These are phyloP conservation scores for Akanthomyces muscarius DNA, from an alignment of 2,329 filamentous ascomycete species.

Conservation along the genomic window DNA sequence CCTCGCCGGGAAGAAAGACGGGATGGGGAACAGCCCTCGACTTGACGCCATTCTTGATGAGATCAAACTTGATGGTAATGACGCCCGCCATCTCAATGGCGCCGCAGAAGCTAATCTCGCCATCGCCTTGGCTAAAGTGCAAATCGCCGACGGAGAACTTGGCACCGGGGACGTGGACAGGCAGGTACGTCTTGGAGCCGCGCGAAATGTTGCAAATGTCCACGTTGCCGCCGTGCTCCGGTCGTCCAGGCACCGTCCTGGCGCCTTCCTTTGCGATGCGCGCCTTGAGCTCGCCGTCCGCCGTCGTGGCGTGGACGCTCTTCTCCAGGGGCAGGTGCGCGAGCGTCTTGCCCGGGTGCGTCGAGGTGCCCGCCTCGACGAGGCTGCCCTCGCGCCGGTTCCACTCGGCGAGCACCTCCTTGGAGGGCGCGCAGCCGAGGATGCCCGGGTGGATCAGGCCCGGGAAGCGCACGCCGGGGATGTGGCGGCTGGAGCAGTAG, in stretches of 20 bases:
- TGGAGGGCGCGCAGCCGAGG: slow-evolving; percentile 79
- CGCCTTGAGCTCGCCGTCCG: slow-evolving; percentile 52
- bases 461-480: slow-evolving; percentile 81
- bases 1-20: slow-evolving; percentile 80
- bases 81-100: slow-evolving; percentile 93
- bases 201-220: slow-evolving; percentile 84
- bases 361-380: slow-evolving; percentile 52
- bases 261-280: slow-evolving; percentile 76
- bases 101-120: slow-evolving; percentile 83
- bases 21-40: slow-evolving; percentile 75
- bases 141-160: slow-evolving; percentile 89
- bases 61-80: slow-evolving; percentile 85
- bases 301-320: slow-evolving; percentile 70
- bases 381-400: slow-evolving; percentile 79
- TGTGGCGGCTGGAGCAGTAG: slow-evolving; percentile 78
- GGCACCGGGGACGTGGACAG: slow-evolving; percentile 79
- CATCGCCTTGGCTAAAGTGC: slow-evolving; percentile 84
- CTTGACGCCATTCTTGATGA: slow-evolving; percentile 76
- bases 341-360: slow-evolving; percentile 63
- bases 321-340: slow-evolving; percentile 69
- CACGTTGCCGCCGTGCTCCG: slow-evolving; percentile 86
- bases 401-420: slow-evolving; percentile 74
- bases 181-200: slow-evolving; percentile 79
- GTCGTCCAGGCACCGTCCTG: slow-evolving; percentile 76
- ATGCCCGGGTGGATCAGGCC: slow-evolving; percentile 91